These are phyloP conservation scores for Solanum aculeatissimum DNA, from an alignment of 305 asterid species.

Conservation along the genomic window DNA sequence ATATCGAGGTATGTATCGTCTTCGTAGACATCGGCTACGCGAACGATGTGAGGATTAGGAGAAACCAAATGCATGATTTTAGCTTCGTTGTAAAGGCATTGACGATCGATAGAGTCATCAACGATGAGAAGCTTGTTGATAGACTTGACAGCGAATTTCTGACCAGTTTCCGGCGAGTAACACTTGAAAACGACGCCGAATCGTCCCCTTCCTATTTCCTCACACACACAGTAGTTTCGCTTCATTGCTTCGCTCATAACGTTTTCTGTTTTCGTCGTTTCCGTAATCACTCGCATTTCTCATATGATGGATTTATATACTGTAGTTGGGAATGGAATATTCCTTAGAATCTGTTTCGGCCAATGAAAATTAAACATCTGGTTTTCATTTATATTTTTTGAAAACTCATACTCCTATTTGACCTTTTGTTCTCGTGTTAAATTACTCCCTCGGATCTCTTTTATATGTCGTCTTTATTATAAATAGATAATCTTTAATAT, in stretches of 20 bases:
- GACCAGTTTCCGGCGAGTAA: constrained; percentile 28
- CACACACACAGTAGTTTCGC: constrained; percentile 37
- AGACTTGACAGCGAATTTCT: constrained; percentile 55
- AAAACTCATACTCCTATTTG: too few species aligned
- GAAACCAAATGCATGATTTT: constrained; percentile 37
- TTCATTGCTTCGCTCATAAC: constrained; percentile 45
- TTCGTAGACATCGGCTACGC: constrained; percentile 41
- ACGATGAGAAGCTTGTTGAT: constrained; percentile 37
- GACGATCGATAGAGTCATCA: constrained; percentile 51
- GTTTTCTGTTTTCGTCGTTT: constrained; percentile 15
- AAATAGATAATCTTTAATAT: too few species aligned
- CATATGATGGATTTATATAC: neutral
- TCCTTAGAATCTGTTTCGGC: neutral
- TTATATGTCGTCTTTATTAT: too few species aligned
- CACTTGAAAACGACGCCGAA: constrained; percentile 72
- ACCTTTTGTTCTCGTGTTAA: too few species aligned
- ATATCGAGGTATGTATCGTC: constrained; percentile 47
- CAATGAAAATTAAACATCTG: neutral
- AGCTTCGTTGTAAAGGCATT: constrained; percentile 53
- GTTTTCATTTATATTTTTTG: neutral
- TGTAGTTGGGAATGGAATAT: neutral
- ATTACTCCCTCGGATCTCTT: too few species aligned
- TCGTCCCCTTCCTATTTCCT: constrained; percentile 61
- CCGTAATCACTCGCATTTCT: constrained; percentile 8
- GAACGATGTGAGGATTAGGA: constrained; percentile 23